Evolutionary conservation across 768 basidiomycete species (phyloP), one percentile per base, ranked within the genome.

Genomic region (Kwoniella sp.): DNA sequence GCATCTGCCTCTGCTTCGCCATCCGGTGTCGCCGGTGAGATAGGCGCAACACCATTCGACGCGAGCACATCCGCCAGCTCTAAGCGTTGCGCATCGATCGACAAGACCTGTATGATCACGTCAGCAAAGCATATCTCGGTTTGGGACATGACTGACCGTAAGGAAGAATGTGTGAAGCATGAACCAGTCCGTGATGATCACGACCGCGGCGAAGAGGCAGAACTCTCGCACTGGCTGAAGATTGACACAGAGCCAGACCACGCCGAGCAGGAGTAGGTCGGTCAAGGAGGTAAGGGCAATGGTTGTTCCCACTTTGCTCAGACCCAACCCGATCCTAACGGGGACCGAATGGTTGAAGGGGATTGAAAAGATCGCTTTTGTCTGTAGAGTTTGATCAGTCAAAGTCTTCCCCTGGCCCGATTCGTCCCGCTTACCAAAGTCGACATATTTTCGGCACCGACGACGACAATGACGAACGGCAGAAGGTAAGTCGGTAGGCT

Each of bases 361-460:
- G 46, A 70, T 57, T 29, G 58, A 56, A 60, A 75, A 67, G 45
- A 59, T 65, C 25, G 50, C 56, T 46, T 49, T 37, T 23, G 45
- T 71, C 51, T 63, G 29, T 17, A 33, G 17, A 7, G 29, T 41
- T 38, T 8, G 20, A 14, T 26, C 29, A 73, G 43, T 12, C 3
- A 46, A 19, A 25, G 26, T 65, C 31, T 57, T 15, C 48, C 47
- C 29, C 12, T 8, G 26, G 12, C 12, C n/a, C 7, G 17, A 17
- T 11, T 1, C 23, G 19, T 11, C 23, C 22, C 3, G 53, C 84
- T 57, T 72, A 90, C 90, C 70, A 99, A 78, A 64, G 85, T 87
- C 70, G 90, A 88, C 92, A 98, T 96, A 65, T 96, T 98, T 76
- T 98, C 93, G 2, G 89, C 87, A 2, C 93, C 93, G 12, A 93